Evolutionary conservation across 1,284 basidiomycete genomes (phyloP).

Genomic region (Ganoderma resinaceum): DNA sequence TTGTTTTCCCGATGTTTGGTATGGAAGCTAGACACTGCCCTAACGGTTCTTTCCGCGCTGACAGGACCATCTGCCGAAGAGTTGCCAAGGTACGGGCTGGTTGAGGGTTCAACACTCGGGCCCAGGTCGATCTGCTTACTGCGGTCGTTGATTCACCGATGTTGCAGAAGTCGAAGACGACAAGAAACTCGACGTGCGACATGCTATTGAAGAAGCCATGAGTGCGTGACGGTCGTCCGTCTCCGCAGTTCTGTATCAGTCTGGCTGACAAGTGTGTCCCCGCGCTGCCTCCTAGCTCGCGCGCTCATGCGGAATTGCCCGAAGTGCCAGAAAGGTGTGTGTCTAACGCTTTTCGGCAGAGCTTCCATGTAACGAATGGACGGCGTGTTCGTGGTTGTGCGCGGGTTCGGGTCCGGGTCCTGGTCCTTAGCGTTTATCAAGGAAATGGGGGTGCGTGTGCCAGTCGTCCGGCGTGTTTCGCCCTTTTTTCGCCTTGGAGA

Average conservation of each 20-base stretch:
- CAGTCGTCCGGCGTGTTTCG: background rate
- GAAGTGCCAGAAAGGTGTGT: constrained; percentile 72
- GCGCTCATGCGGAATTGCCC: constrained; percentile 89
- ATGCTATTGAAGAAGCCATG: constrained; percentile 90
- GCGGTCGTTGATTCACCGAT: constrained; percentile 2
- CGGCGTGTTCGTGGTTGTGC: constrained; percentile 2
- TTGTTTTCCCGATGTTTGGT: background rate
- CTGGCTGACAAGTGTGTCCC: constrained; percentile 2
- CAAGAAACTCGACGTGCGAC: constrained; percentile 72
- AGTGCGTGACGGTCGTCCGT: constrained; percentile 50
- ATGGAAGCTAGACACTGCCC: constrained; percentile 9
- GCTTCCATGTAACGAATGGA: background rate
- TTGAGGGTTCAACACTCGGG: background rate
- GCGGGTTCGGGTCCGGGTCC: background rate
- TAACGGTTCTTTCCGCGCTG: constrained; percentile 11
- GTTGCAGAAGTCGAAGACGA: constrained; percentile 73
- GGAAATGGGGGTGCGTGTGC: constrained; percentile 65
- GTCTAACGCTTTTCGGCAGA: background rate
- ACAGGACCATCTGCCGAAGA: constrained; percentile 87
- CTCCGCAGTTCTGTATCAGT: background rate
- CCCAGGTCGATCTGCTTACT: background rate
- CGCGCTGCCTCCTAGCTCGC: constrained; percentile 53
- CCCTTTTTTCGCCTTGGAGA: background rate
- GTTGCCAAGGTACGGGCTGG: constrained; percentile 69
- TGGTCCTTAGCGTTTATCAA: constrained; percentile 76